A percentile compares a stretch with the other conserved stretches of the same genome.
These are phyloP conservation scores for Globisporangium solare DNA, from an alignment of 352 stramenopile genomes.

Conservation along the genomic window DNA sequence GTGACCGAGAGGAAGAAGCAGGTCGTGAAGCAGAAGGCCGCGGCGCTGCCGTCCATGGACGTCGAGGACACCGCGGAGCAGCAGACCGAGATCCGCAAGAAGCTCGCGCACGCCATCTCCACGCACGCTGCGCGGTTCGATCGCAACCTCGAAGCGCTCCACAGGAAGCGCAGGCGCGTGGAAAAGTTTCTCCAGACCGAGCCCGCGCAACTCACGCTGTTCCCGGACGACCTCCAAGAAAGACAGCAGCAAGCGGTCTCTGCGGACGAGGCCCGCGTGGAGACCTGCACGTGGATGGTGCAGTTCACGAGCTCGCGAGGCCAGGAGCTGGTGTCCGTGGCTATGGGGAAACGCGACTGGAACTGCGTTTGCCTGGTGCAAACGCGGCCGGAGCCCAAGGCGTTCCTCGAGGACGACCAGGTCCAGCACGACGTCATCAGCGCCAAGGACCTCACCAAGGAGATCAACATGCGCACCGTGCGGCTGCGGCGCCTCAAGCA, in stretches of 20 bases:
- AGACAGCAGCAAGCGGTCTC: slow-evolving; percentile 7
- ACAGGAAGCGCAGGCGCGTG: slow-evolving; percentile 29
- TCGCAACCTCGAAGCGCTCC: slow-evolving; percentile 29
- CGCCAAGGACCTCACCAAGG: slow-evolving; percentile 39
- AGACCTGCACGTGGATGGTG: slow-evolving; percentile 55
- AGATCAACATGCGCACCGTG: slow-evolving; percentile 65
- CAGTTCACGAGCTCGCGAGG: slow-evolving; percentile 45
- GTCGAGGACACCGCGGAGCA: slow-evolving; percentile 34
- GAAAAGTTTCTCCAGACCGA: slow-evolving; percentile 54
- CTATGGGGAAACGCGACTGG: slow-evolving; percentile 61
- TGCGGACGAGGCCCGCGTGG: slow-evolving; percentile 13
- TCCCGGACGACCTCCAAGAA: slow-evolving; percentile 22
- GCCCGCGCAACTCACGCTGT: slow-evolving; percentile 35
- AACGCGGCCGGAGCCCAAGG: slow-evolving; percentile 41
- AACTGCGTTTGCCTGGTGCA: slow-evolving; percentile 57
- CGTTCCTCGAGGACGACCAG: slow-evolving; percentile 59
- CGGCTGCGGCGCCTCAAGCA: slow-evolving; percentile 51
- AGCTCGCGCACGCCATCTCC: slow-evolving; percentile 39
- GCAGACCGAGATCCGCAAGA: slow-evolving; percentile 52
- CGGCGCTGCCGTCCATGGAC: slow-evolving; percentile 40
- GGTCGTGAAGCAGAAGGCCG: slow-evolving; percentile 51
- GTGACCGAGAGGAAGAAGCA: slow-evolving; percentile 32
- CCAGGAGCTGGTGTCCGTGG: slow-evolving; percentile 35
- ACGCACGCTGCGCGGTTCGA: slow-evolving; percentile 35
- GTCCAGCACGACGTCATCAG: slow-evolving; percentile 40